Conservation (phyloP, 2,329 filamentous ascomycete species). For the Colletotrichum euphorbiae region DNA sequence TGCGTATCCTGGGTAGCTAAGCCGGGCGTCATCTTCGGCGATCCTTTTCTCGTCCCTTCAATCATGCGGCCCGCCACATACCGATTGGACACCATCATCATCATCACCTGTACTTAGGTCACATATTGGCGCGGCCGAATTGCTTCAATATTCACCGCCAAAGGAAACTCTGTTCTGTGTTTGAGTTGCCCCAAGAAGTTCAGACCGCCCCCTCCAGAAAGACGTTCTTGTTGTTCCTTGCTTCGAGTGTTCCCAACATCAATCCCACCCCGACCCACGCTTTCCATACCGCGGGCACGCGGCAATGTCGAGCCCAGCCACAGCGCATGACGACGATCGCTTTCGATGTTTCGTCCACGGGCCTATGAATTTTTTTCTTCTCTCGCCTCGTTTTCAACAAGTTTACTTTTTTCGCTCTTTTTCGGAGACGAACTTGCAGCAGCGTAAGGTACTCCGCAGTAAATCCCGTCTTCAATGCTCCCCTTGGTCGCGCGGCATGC, state of each 20-base stretch:
- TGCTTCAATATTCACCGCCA: not conserved
- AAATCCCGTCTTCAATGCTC: not conserved
- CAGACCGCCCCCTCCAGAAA: not conserved
- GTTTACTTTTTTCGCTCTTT: too few species aligned
- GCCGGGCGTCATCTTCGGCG: too few species aligned
- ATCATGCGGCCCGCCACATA: not conserved
- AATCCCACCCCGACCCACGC: conserved; percentile 12
- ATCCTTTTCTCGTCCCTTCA: too few species aligned
- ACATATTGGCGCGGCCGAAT: not conserved
- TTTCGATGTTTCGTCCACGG: not conserved
- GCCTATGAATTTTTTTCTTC: not conserved
- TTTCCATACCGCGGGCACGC: not conserved
- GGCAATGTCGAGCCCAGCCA: conserved; percentile 5
- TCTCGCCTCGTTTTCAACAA: too few species aligned
- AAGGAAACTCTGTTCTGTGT: conserved; percentile 7
- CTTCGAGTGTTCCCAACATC: conserved; percentile 6
- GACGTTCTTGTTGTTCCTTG: not conserved
- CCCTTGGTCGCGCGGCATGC: not conserved
- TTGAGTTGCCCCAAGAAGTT: not conserved
- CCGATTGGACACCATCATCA: not conserved
- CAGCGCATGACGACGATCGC: conserved; percentile 15
- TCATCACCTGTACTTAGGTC: not conserved
- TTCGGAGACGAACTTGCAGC: not conserved
- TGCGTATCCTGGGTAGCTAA: not conserved
- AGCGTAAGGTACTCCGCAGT: not conserved